Base-by-base conservation (phyloP, 2,329 filamentous ascomycete species). In the Hansfordia pulvinata region DNA sequence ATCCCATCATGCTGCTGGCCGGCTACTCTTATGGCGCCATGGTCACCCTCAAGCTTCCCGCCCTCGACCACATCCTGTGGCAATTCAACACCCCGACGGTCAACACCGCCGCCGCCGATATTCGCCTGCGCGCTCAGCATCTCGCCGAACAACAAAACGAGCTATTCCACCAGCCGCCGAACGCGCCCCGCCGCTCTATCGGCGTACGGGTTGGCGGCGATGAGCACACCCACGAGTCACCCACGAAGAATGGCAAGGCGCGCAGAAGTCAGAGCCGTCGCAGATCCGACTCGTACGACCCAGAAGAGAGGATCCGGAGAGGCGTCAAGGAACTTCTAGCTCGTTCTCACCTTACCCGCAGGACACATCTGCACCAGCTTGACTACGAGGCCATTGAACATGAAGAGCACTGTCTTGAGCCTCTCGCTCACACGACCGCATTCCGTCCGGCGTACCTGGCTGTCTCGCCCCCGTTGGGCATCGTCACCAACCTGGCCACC, bases 21-120 rank as follows among this genome's bases (percentile, higher is more conserved):
- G 86, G 86, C 9, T 94, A 94, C 49, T 93, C 85, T 0, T 94
- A 94, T 49, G 90, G 90, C 22, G 82, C 84, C 4, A 67, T 93
- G 43, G 69, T 96, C 20, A 74, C 83, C 3, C 73, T 69, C 1
- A 72, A 77, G 30, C 63, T 93, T 0, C 82, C 84, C 0, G 60
- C 72, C 0, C 52, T 76, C 19, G 47, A 58, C 8, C 50, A 60
- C 1, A 69, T 92, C 16, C 51, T 83, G 14, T 48, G 60, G 2
- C 52, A 64, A 1, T 84, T 90, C 38, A 44, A 53, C 6, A 47
- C 53, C 0, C 64, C 71, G 0, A 36, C 52, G 3, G 40, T 47
- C n/a, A 70, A 63, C 20, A 73, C 73, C 1, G 52, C 72, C 4
- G 64, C 73, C 0, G 64, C 73, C 10, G 77, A 84, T 39, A 80